Conservation (phyloP, 129 eudicot species). For the Escallonia herrerae region DNA sequence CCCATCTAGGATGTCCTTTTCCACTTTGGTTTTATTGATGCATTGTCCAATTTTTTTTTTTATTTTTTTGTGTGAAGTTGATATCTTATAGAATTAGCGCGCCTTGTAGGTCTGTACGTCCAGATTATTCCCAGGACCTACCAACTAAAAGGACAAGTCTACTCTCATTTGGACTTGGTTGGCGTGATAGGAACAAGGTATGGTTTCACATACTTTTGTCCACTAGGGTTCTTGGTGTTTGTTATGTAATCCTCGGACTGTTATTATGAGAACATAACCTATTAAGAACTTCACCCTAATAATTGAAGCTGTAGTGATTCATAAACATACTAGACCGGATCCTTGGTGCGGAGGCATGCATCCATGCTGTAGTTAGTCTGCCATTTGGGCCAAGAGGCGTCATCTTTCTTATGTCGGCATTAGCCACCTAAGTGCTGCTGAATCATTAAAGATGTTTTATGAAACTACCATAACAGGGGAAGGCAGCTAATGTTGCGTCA, state of each 20-base stretch:
- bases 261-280: too few species aligned
- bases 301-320: too few species aligned
- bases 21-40: background rate
- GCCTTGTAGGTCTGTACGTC: conserved; percentile 26
- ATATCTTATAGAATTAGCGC: conserved; percentile 1
- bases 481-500: conserved; percentile 15
- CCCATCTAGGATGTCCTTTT: background rate
- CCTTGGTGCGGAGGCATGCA: too few species aligned
- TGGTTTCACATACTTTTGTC: background rate
- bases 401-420: background rate
- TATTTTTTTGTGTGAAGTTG: background rate
- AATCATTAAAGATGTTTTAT: background rate
- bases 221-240: background rate
- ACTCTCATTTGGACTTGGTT: conserved; percentile 82
- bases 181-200: conserved; percentile 92
- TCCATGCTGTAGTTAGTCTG: background rate
- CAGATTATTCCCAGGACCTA: conserved; percentile 34
- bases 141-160: conserved; percentile 45
- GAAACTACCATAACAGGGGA: conserved; percentile 25
- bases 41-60: background rate
- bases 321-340: too few species aligned
- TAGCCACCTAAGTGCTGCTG: background rate
- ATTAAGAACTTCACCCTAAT: too few species aligned
- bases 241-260: too few species aligned
- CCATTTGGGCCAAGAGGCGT: background rate